Evolutionary conservation across 768 basidiomycete genomes (phyloP).

Genomic region (Cubamyces lactineus): DNA sequence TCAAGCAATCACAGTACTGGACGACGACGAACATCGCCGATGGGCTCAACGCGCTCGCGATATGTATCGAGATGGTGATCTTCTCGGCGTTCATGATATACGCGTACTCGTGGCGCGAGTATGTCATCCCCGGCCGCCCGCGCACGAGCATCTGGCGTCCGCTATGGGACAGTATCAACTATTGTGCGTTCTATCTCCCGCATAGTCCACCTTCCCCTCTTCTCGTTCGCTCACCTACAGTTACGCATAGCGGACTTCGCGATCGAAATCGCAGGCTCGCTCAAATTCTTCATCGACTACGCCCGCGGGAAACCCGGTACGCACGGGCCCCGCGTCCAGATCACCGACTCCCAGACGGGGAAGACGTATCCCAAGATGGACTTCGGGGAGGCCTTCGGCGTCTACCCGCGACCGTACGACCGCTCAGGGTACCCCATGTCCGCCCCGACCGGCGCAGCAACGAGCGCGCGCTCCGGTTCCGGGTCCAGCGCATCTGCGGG

Average conservation of each 20-base stretch:
- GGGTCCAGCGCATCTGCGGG: constrained; percentile 11
- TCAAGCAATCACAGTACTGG: constrained; percentile 83
- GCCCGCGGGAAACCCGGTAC: constrained; percentile 37
- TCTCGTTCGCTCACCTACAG: not conserved
- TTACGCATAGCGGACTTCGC: constrained; percentile 59
- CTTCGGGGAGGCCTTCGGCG: constrained; percentile 46
- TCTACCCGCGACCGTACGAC: constrained; percentile 28
- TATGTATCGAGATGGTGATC: constrained; percentile 90
- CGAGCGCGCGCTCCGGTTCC: not conserved
- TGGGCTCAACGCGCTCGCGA: constrained; percentile 80
- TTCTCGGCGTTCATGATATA: constrained; percentile 80
- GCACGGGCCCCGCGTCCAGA: constrained; percentile 28
- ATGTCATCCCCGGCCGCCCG: constrained; percentile 45
- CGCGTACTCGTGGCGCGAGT: constrained; percentile 79
- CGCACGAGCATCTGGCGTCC: constrained; percentile 69
- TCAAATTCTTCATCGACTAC: constrained; percentile 61
- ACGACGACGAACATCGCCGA: constrained; percentile 82
- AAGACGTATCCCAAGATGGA: constrained; percentile 34
- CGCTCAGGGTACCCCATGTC: constrained; percentile 23
- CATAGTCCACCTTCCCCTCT: not conserved
- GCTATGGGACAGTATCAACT: constrained; percentile 68
- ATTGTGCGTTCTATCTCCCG: constrained; percentile 38
- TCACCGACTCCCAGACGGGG: constrained; percentile 29
- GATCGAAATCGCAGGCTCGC: constrained; percentile 62
- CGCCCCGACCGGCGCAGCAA: constrained; percentile 1